phyloP scores from a whole-genome alignment of 2,329 filamentous ascomycete species.

The Talaromyces albobiverticillius region DNA sequence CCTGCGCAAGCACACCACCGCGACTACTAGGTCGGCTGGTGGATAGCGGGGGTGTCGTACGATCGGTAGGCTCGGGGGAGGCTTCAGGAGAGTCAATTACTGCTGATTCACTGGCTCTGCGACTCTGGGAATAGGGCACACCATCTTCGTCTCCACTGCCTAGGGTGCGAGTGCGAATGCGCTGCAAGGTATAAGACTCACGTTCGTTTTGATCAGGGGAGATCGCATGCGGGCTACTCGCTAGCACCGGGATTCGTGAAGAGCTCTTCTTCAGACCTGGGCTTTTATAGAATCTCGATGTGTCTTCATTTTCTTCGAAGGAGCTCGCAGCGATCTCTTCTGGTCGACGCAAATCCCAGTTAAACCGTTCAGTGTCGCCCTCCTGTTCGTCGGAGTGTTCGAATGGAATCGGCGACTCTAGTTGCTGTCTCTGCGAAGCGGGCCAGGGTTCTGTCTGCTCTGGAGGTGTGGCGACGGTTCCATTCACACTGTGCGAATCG shows the following conservation, averaged over 20 bases:
- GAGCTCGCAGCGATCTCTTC: constrained; percentile 67
- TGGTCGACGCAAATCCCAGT: constrained; percentile 72
- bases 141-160: constrained; percentile 60
- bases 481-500: constrained; percentile 33
- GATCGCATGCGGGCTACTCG: constrained; percentile 73
- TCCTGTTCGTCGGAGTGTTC: constrained; percentile 38
- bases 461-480: constrained; percentile 22
- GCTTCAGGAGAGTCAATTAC: constrained; percentile 21
- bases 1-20: constrained; percentile 22
- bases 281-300: constrained; percentile 51
- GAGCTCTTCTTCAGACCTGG: constrained; percentile 57
- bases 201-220: constrained; percentile 70
- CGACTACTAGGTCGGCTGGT: constrained; percentile 29
- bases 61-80: constrained; percentile 21
- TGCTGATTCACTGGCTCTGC: constrained; percentile 62
- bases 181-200: constrained; percentile 60
- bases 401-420: constrained; percentile 32
- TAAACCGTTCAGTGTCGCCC: constrained; percentile 44
- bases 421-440: constrained; percentile 26
- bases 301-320: constrained; percentile 28
- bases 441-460: constrained; percentile 36
- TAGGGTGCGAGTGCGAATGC: constrained; percentile 55
- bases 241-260: constrained; percentile 85
- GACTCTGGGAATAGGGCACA: constrained; percentile 59
- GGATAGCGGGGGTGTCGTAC: constrained; percentile 20